Conservation (phyloP, 129 eudicot species). For the Cynara cardunculus region DNA sequence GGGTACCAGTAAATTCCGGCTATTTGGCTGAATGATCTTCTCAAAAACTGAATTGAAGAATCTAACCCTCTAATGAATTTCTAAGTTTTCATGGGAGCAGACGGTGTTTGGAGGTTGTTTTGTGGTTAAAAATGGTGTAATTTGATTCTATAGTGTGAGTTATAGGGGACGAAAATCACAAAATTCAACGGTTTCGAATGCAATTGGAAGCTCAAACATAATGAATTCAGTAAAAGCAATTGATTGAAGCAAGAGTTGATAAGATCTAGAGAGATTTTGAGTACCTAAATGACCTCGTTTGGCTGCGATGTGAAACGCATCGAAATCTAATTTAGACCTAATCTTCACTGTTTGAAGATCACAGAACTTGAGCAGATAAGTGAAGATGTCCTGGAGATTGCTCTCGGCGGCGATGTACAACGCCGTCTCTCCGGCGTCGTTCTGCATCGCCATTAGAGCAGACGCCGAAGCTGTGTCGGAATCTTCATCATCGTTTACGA, state of each 20-base stretch:
- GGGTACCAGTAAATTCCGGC: not conserved
- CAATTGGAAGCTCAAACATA: slow-evolving; percentile 15
- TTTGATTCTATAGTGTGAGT: not conserved
- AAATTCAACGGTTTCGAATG: not conserved
- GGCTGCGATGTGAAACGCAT: slow-evolving; percentile 85
- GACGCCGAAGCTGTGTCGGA: slow-evolving; percentile 43
- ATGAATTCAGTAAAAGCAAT: not conserved
- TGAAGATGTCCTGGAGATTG: slow-evolving; percentile 46
- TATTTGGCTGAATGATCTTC: not conserved
- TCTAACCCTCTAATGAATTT: too few relatives aligned
- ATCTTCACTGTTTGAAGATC: slow-evolving; percentile 48
- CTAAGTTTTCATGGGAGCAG: too few relatives aligned
- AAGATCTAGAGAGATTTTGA: not conserved
- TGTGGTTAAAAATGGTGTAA: not conserved
- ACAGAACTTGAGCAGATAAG: slow-evolving; percentile 60
- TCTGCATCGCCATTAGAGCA: slow-evolving; percentile 59
- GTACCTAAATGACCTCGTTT: slow-evolving; percentile 74
- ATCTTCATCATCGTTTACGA: slow-evolving; percentile 49
- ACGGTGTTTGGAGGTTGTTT: not conserved
- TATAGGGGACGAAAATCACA: not conserved
- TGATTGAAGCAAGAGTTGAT: slow-evolving; percentile 10
- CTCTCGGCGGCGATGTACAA: slow-evolving; percentile 64
- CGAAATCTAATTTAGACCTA: slow-evolving; percentile 65
- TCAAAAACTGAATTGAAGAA: too few relatives aligned
- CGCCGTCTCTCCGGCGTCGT: slow-evolving; percentile 77